Percentiles rank a stretch among this genome's conserved stretches.
These are phyloP conservation scores for Plasmodium gonderi DNA, from an alignment of 169 alveolate genomes.

Conservation along the genomic window DNA sequence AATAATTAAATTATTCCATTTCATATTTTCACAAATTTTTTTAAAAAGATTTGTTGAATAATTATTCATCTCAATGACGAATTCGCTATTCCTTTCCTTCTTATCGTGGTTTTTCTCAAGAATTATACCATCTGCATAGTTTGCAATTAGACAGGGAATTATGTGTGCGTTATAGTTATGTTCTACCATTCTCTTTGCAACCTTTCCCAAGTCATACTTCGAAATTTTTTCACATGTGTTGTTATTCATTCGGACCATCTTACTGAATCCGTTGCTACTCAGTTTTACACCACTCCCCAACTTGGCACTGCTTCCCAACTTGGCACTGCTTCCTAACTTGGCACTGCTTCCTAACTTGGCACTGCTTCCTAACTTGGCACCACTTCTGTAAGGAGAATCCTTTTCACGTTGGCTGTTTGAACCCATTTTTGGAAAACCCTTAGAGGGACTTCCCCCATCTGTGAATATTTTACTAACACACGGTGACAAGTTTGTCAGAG, in stretches of 20 bases:
- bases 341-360: neutral
- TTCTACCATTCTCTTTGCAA: neutral
- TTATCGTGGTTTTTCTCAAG: neutral
- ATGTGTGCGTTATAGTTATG: conserved; percentile 41
- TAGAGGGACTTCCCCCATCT: neutral
- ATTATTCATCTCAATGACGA: neutral
- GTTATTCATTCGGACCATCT: neutral
- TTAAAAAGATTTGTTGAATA: neutral
- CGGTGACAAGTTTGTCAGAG: no score
- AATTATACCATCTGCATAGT: conserved; percentile 6
- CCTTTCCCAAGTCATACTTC: neutral
- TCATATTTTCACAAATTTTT: conserved; percentile 36
- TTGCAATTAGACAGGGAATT: conserved; percentile 13
- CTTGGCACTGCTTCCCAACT: neutral
- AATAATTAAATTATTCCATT: conserved; percentile 5
- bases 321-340: neutral
- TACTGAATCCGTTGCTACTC: neutral
- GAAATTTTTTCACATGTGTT: neutral
- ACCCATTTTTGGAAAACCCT: neutral
- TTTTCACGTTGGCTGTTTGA: neutral
- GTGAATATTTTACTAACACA: neutral
- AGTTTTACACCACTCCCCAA: neutral
- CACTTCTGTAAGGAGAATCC: neutral
- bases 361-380: neutral
- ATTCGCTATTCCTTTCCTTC: neutral